A percentile compares a stretch with the other conserved stretches of the same genome.
Evolutionary conservation across 371 early-diverging fungal genomes (phyloP).

Genomic region (Haplosporangium sp.): DNA sequence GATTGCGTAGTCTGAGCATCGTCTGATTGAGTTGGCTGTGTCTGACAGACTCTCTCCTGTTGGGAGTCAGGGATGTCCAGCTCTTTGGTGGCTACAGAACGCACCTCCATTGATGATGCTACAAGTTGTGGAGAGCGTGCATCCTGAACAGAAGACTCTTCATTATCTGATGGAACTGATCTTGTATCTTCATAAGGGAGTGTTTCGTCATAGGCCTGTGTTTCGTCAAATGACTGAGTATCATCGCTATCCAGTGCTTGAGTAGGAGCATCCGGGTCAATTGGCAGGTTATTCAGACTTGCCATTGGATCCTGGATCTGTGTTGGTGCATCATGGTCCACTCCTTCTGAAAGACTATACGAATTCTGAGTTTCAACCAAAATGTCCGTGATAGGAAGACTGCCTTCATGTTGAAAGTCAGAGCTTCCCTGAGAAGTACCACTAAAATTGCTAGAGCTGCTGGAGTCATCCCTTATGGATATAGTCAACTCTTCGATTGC

Average conservation of each 20-base stretch:
- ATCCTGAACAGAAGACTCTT: background rate
- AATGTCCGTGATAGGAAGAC: background rate
- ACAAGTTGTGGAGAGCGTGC: background rate
- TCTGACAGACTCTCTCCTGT: constrained; percentile 11
- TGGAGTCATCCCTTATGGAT: too few species aligned
- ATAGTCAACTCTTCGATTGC: too few species aligned
- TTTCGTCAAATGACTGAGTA: background rate
- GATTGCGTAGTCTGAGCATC: constrained; percentile 10
- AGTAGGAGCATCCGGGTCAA: constrained; percentile 4
- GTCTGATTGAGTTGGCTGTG: constrained; percentile 11
- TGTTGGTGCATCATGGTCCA: background rate
- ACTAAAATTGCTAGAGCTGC: too few species aligned
- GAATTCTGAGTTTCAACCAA: background rate
- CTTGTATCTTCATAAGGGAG: background rate
- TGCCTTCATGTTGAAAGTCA: background rate
- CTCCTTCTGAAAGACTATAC: background rate
- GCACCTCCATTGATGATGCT: background rate
- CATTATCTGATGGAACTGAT: background rate
- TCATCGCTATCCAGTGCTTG: constrained; percentile 1
- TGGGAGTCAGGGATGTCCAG: background rate
- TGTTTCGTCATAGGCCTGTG: too few species aligned
- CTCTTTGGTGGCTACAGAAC: background rate
- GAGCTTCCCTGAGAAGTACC: background rate
- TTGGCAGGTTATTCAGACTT: background rate
- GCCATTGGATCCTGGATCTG: background rate